Percentiles rank a stretch among this genome's conserved stretches.
Evolutionary conservation across 805 yeast species (phyloP).

Genomic region (Pichia californica): DNA sequence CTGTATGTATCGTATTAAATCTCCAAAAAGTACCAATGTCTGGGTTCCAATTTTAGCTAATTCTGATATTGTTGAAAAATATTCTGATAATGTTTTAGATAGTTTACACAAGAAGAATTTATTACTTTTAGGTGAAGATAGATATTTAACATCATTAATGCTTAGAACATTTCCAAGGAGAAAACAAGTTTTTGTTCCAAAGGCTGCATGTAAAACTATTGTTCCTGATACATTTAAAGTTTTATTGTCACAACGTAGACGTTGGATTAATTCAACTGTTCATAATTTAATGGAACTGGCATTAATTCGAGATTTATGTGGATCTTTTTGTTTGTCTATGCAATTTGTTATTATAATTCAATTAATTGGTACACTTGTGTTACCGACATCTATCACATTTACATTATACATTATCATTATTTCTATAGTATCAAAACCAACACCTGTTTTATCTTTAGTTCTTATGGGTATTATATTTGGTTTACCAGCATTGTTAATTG

Average conservation of each 20-base stretch:
- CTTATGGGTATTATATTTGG: conserved; percentile 78
- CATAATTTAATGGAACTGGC: conserved; percentile 87
- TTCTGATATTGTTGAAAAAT: conserved; percentile 89
- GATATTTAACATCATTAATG: conserved; percentile 80
- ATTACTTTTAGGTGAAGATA: conserved; percentile 82
- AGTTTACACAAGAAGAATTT: conserved; percentile 84
- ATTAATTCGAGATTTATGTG: conserved; percentile 80
- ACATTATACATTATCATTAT: conserved; percentile 71
- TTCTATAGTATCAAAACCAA: conserved; percentile 66
- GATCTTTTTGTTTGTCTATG: conserved; percentile 93
- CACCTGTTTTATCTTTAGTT: conserved; percentile 70
- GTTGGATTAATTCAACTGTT: conserved; percentile 95
- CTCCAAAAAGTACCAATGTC: conserved; percentile 74
- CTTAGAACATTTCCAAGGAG: conserved; percentile 83
- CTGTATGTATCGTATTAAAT: conserved; percentile 83
- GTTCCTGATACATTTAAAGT: conserved; percentile 82
- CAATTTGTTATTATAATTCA: conserved; percentile 84
- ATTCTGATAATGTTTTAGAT: conserved; percentile 77
- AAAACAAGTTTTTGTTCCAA: conserved; percentile 78
- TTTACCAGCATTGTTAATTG: conserved; percentile 74
- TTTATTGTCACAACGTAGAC: conserved; percentile 84
- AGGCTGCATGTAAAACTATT: conserved; percentile 86
- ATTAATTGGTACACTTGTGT: conserved; percentile 77
- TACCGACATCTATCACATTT: conserved; percentile 82
- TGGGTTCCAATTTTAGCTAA: conserved; percentile 94